phyloP scores from a whole-genome alignment of 2,329 filamentous ascomycete genomes.

The Sporothrix dimorphospora region DNA sequence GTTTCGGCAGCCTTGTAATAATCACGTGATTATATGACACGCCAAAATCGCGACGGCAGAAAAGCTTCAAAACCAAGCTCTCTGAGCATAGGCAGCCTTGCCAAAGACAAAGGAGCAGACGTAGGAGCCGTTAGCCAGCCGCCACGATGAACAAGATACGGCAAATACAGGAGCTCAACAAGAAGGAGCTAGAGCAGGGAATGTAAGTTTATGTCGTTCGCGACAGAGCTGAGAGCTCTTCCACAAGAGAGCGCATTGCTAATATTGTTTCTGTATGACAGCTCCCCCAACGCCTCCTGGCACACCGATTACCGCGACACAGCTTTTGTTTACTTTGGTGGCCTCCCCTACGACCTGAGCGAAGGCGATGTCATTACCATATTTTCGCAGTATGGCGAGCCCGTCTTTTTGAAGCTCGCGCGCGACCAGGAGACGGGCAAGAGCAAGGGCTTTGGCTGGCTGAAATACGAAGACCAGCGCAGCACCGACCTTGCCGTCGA shows the following conservation, averaged over 20 bases:
- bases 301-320: constrained; percentile 95
- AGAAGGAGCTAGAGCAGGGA: constrained; percentile 88
- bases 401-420: constrained; percentile 86
- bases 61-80: background rate
- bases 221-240: background rate
- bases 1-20: background rate
- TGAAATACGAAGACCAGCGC: constrained; percentile 98
- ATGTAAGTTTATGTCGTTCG: constrained; percentile 59
- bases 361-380: constrained; percentile 96
- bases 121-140: background rate
- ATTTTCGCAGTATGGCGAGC: constrained; percentile 96
- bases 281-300: constrained; percentile 87
- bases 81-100: background rate
- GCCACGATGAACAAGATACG: constrained; percentile 87
- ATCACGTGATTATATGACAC: background rate
- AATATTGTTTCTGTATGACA: constrained; percentile 42
- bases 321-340: constrained; percentile 94
- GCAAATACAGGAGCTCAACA: constrained; percentile 89
- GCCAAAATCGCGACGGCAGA: background rate
- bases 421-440: constrained; percentile 97
- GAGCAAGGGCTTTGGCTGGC: constrained; percentile 89
- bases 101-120: background rate
- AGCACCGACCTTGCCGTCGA: constrained; percentile 96
- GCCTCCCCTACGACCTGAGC: constrained; percentile 86
- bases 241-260: background rate